Evolutionary conservation across 306 rosid genomes (phyloP), one percentile per base, ranked within the genome.

Genomic region (Medicago ruthenica): DNA sequence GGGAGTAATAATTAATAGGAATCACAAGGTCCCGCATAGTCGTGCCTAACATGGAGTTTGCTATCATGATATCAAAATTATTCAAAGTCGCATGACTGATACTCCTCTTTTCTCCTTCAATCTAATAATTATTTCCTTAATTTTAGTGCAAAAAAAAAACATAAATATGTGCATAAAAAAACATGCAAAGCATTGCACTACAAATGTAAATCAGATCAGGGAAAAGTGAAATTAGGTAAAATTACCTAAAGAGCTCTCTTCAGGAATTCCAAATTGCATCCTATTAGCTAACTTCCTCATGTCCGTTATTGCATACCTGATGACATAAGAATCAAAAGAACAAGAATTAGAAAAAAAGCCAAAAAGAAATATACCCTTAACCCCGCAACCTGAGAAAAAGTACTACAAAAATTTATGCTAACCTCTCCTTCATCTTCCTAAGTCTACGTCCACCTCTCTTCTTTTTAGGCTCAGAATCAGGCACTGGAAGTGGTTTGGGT

Each of bases 401-500:
- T 48, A 74, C 21, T 15, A 41, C 16, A 15, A 65, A 81, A 60
- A 79, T 64, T 20, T 39, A 13, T 47, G 59, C 73, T 45, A 41
- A 92, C 98, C 98, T 90, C 80, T 92, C 95, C 78, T 90, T 92
- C 96, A 88, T 90, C 82, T 92, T 92, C 89, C 97, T 86, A 18
- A 92, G 83, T 22, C 92, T 89, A 68, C 93, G 96, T 68, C 97
- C 97, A 68, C 97, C 99, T 85, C 98, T 95, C 91, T 90, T 92
- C 88, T 95, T 95, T 80, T 92, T 92, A 70, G 99, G 99, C 76
- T 95, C 97, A 31, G 97, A 95, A 84, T 95, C 97, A 76, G 98
- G 98, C 60, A 95, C 98, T 0, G 97, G 98, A 75, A 95, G 96
- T 57, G 98, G 97, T 74, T 86, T 95, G 21, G 97, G 96, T 85